Base-by-base conservation (phyloP, 345 rosid genomes). In the Psidium guajava region DNA sequence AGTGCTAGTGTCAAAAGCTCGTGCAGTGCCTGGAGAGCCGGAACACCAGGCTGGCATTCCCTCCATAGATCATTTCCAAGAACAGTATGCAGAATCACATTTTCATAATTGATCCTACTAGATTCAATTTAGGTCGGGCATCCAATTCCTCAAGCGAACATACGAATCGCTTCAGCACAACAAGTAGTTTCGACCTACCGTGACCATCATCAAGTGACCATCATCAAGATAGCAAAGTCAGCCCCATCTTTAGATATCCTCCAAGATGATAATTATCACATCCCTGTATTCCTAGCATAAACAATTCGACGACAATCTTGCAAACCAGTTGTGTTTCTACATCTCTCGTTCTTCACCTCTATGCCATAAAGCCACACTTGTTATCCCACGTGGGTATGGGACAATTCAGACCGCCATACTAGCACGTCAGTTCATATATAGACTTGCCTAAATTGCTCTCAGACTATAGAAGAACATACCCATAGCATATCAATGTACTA, bases 1-100 rank as follows among this genome's bases (percentile, higher is more conserved):
- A 7, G 92, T 82, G 92, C 93, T 73, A 91, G 88, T 82, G 94
- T 91, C 88, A 89, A 73, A 21, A 21, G 27, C 51, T 8, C n/a
- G 21, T 50, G 42, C n/a, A 1, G 3, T 11, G 9, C 55, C 57
- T 84, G 28, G 88, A 54, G 86, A 86, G 75, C 4, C 0, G 40
- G 61, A 64, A 57, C 32, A 18, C 73, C 75, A 24, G 24, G 50
- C 61, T 3, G 75, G 75, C 6, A 21, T 83, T 52, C 42, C 11
- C 64, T 27, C 73, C 0, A 59, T 61, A 28, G 21, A 27, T 28
- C 40, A 2, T 8, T 61, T 28, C 42, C 28, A 1, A 1, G 21
- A 61, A 61, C 32, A 27, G 27, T 27, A 61, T 6, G 74, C 6
- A 61, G 10, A 61, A 0, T 61, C 74, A 3, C 1, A 27, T 14